A percentile compares a stretch with the other conserved stretches of the same genome.
Evolutionary conservation across 768 basidiomycete species (phyloP).

Genomic region (Boletus rubescentipes): DNA sequence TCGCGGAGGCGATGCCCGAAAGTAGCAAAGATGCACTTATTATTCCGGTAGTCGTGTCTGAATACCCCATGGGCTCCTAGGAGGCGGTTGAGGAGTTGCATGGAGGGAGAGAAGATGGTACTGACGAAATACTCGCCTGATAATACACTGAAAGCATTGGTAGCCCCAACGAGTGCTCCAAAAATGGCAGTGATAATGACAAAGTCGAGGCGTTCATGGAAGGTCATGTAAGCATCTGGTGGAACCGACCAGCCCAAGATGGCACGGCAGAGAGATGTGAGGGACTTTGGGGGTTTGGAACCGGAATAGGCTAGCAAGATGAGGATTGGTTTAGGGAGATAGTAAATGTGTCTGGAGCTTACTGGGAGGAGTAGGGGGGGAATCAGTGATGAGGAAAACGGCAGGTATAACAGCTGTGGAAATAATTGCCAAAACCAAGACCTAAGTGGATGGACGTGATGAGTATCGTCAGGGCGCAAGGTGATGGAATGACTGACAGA

Average conservation of each 20-base stretch:
- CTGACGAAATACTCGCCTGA: constrained; percentile 68
- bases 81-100: background rate
- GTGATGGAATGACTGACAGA: constrained; percentile 47
- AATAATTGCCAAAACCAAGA: constrained; percentile 70
- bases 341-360: constrained; percentile 13
- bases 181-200: constrained; percentile 57
- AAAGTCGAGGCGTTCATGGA: constrained; percentile 71
- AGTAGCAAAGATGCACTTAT: constrained; percentile 69
- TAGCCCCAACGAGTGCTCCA: constrained; percentile 62
- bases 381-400: constrained; percentile 54
- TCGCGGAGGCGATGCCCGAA: constrained; percentile 67
- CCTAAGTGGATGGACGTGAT: constrained; percentile 36
- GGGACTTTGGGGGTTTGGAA: constrained; percentile 54
- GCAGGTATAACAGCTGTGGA: constrained; percentile 60
- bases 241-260: constrained; percentile 45
- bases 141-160: constrained; percentile 64
- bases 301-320: constrained; percentile 59
- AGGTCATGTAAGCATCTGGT: constrained; percentile 54
- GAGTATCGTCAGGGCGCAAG: background rate
- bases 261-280: constrained; percentile 54
- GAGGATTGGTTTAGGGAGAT: background rate
- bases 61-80: constrained; percentile 74
- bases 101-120: constrained; percentile 1
- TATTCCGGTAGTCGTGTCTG: constrained; percentile 60
- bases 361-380: constrained; percentile 83